phyloP scores from a whole-genome alignment of 176 grass and related monocot species.

The Coix lacrymajobi region DNA sequence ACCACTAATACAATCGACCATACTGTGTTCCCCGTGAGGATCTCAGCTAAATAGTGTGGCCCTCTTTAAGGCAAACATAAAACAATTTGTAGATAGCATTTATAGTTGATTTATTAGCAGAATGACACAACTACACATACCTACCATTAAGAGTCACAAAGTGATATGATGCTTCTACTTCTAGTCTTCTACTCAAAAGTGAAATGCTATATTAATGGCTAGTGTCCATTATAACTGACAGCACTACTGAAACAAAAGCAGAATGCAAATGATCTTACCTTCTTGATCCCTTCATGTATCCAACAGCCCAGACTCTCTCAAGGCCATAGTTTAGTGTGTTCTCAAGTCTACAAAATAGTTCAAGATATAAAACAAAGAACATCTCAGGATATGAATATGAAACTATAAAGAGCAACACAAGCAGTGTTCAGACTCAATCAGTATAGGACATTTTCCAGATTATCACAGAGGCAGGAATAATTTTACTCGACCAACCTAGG shows the following conservation, averaged over 20 bases:
- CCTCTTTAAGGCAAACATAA: neutral
- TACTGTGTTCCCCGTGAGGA: neutral
- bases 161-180: neutral
- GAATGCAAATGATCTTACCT: constrained; percentile 47
- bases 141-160: neutral
- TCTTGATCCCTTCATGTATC: constrained; percentile 97
- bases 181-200: neutral
- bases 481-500: neutral
- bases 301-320: constrained; percentile 95
- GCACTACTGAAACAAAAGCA: neutral
- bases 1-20: neutral
- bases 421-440: neutral
- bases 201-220: constrained; percentile 6
- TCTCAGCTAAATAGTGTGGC: neutral
- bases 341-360: constrained; percentile 75
- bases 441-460: neutral
- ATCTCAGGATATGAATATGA: neutral
- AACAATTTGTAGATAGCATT: constrained; percentile 5
- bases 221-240: neutral
- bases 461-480: neutral
- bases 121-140: neutral
- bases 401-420: neutral
- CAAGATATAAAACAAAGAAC: constrained; percentile 5
- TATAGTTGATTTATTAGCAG: neutral
- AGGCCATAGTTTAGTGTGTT: constrained; percentile 98